Base-by-base conservation (phyloP, 225 moss, liverwort and hornwort species). In the Climacium dendroides region DNA sequence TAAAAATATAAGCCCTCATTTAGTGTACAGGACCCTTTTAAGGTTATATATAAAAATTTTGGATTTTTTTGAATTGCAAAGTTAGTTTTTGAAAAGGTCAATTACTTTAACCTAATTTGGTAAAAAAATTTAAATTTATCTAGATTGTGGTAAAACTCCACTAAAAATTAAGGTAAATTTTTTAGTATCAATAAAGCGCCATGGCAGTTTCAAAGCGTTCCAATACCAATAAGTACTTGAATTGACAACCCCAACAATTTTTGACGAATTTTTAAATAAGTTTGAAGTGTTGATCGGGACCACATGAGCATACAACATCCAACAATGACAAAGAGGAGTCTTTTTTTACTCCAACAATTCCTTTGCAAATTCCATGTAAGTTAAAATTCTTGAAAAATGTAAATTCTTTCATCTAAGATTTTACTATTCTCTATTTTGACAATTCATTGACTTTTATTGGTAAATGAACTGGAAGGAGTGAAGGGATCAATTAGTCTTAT, bases 381-480 rank as follows among this genome's bases (percentile, higher is more conserved):
- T 65, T 20, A n/a, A 11, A 65, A n/a, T 10, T 3, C 1, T 65
- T 19, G 6, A 2, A 65, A 20, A 65, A 65, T 65, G 2, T n/a
- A 65, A 65, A n/a, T 20, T 35, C 2, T 2, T n/a, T n/a, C n/a
- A n/a, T n/a, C 1, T 19, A 0, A 1, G 5, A 65, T 20, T 65
- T 17, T 4, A 34, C 1, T 0, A 6, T 65, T 65, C 1, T 19
- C 20, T n/a, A 9, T 65, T n/a, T n/a, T 19, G n/a, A 11, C 1
- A 1, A 14, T n/a, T n/a, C 4, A 7, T 3, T 19, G 1, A 19
- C 3, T n/a, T 11, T 15, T n/a, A 20, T 1, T 2, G n/a, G 6
- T 65, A 2, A 32, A n/a, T 34, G 63, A 45, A 45, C 45, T 45
- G n/a, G n/a, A n/a, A 45, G 45, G 45, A 45, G 45, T 45, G 8